These are phyloP conservation scores for Aspergillus nomiae DNA, from an alignment of 2,329 filamentous ascomycete species.

Conservation along the genomic window DNA sequence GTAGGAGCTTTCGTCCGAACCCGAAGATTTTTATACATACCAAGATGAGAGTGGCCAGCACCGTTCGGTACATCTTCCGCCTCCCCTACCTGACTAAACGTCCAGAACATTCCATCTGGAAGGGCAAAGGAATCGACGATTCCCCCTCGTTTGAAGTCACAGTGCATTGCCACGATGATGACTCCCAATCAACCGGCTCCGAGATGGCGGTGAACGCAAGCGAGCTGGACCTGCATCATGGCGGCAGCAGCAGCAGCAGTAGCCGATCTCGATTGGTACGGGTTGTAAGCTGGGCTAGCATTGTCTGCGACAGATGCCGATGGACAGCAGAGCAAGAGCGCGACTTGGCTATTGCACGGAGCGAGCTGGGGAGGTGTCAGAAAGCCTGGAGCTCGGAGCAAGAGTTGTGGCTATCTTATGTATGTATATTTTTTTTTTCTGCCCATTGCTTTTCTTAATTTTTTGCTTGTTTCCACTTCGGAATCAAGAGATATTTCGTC, in stretches of 20 bases:
- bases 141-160: constrained; percentile 4
- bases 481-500: background rate
- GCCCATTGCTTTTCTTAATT: background rate
- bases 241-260: constrained; percentile 13
- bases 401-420: constrained; percentile 37
- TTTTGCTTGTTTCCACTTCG: background rate
- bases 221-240: constrained; percentile 14
- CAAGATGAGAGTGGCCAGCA: constrained; percentile 22
- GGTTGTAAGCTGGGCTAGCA: constrained; percentile 34
- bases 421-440: constrained; percentile 23
- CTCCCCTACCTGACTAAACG: constrained; percentile 22
- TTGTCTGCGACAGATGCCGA: constrained; percentile 28
- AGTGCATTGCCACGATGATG: constrained; percentile 4
- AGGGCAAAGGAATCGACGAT: constrained; percentile 16
- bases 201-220: constrained; percentile 22
- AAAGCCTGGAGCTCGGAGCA: constrained; percentile 41
- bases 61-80: constrained; percentile 23
- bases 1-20: background rate
- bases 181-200: constrained; percentile 4
- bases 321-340: constrained; percentile 34
- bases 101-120: constrained; percentile 14
- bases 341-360: constrained; percentile 29
- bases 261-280: constrained; percentile 23
- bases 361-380: constrained; percentile 35
- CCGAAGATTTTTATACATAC: background rate